Conservation (phyloP, 176 grass and related monocot species). For the Alopecurus myosuroides region DNA sequence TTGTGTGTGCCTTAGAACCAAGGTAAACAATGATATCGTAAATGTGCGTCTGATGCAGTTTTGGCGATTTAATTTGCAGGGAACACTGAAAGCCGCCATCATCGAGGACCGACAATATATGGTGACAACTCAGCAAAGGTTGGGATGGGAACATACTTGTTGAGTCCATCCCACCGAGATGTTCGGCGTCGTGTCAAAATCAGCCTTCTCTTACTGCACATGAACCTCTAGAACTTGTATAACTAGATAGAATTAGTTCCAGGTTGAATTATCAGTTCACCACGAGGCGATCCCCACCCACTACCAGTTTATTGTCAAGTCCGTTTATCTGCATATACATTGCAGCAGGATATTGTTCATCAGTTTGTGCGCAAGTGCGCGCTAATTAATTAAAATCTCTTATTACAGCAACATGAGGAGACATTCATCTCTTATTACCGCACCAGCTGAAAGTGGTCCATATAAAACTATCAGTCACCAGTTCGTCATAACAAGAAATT, state of each 20-base stretch:
- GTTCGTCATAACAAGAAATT: not conserved
- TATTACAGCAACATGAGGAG: too few relatives aligned
- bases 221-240: not conserved
- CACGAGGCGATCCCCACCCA: not conserved
- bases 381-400: too few relatives aligned
- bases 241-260: not conserved
- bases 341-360: not conserved
- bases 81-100: conserved; percentile 41
- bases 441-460: not conserved
- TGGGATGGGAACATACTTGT: not conserved
- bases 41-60: not conserved
- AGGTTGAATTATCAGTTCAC: not conserved
- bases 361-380: not conserved
- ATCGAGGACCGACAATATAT: conserved; percentile 38
- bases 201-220: not conserved
- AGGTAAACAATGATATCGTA: not conserved
- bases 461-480: not conserved
- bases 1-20: too few relatives aligned
- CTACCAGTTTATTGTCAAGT: too few relatives aligned
- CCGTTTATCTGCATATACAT: not conserved
- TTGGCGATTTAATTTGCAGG: conserved; percentile 28
- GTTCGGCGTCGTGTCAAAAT: not conserved
- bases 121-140: conserved; percentile 26
- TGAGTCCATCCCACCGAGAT: not conserved
- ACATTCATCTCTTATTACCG: not conserved